Evolutionary conservation across 352 stramenopile genomes (phyloP), one percentile per base, ranked within the genome.

Genomic region (Pythium oligandrum): DNA sequence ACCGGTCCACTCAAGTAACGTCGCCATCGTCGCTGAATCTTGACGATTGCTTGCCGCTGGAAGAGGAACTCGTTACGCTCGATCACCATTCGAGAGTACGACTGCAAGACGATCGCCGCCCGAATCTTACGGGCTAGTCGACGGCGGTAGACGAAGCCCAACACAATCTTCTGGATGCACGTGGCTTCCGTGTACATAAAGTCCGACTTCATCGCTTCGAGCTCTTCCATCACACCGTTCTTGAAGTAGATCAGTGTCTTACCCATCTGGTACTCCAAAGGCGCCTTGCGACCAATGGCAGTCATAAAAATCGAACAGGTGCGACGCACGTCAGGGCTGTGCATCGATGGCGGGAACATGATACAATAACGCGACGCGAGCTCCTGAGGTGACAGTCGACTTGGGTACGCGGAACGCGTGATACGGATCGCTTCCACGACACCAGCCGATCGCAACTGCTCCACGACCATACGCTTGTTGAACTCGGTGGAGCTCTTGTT

Each of bases 211-310:
- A 95, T 93, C 12, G 83, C 85, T 68, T 98, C 95, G 11, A 98
- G 76, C 58, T 90, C 78, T 68, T 98, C 95, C 69, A 98, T 88
- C 33, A 96, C 91, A 48, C 94, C 94, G 47, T 93, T 90, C 70
- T 96, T 95, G 71, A 98, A 98, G 78, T 98, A 98, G 17, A 98
- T 83, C 12, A 95, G 79, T n/a, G 88, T 98, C 62, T 98, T 98
- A 38, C 86, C 86, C 77, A 95, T 94, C 53, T 95, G 86, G 45
- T 90, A 95, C 62, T 95, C 86, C 12, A 95, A 59, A 5, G 85
- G 85, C 8, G 83, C 78, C 65, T 91, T 88, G 26, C 83, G 81
- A 26, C 84, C 86, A 40, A 93, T 93, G 10, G 80, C 80, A 10
- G 61, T 66, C 83, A 95, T 92, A 59, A 95, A 92, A 30, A 84